Base-by-base conservation (phyloP, 805 yeast species). In the Sugiyamaella floridensis region DNA sequence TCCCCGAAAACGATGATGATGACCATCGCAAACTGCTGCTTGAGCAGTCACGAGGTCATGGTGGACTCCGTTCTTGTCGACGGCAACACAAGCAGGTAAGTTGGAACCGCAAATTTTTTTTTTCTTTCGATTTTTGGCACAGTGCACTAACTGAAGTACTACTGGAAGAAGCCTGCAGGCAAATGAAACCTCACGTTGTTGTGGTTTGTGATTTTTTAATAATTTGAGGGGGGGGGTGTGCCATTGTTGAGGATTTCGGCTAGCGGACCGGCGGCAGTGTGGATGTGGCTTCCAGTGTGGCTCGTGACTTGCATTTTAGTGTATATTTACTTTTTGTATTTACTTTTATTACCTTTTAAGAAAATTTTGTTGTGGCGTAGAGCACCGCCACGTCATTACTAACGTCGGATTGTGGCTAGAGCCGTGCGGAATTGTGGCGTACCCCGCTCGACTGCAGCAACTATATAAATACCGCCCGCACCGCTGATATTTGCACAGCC, bases 1-100 rank as follows among this genome's bases (percentile, higher is more conserved):
- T 83, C 53, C 82, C 89, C 2, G 98, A 89, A 59, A 77, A 82
- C 45, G 99, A 93, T 68, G 65, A 70, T 40, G 96, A 92, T 63
- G 62, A 65, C 26, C 81, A 81, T 47, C 82, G 99, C 65, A 82
- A 80, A 42, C 68, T 69, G 47, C 70, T 89, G 58, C 95, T 90
- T 5, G 78, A 80, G 48, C 83, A 86, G 45, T 72, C 89, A 50
- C 86, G 88, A 65, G 97, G 97, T 10, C 78, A 80, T 62, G 79
- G 85, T 3, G 88, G 92, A 0, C 74, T 92, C 60, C 80, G 99
- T 67, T 81, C 86, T 44, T 93, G 98, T 70, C 80, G 99, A 71
- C 89, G 85, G 70, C 86, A 87, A 0, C 99, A 90, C 71, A 93
- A 93, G 71, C 99, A 85, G 68, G 51, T 48, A 40, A 44, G 48